Evolutionary conservation across 2,329 filamentous ascomycete species (phyloP), one percentile per base, ranked within the genome.

Genomic region (Alternaria panax): DNA sequence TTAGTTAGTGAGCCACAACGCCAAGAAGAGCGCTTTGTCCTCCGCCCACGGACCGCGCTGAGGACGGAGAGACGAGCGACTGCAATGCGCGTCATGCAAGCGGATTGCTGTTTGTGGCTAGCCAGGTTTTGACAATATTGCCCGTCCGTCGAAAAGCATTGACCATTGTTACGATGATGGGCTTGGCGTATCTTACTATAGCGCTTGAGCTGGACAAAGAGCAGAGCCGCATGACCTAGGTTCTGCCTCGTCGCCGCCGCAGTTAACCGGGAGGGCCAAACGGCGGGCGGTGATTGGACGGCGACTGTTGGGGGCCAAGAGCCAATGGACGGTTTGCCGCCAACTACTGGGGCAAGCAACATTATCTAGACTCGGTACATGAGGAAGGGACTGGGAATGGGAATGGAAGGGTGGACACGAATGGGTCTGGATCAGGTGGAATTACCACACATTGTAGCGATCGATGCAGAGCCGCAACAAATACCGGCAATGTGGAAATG

Each of bases 81-180:
- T 28, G 6, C 27, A 36, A n/a, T 51, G 47, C 32, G 47, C 47
- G 47, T 40, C 47, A 51, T 51, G 47, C 47, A 38, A 25, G 32
- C 34, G 47, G 34, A 25, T 32, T 51, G 34, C 47, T 51, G 32
- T 51, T 40, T 51, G n/a, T 24, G 16, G 47, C 14, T 14, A 27
- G 40, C 32, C 18, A 24, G 40, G 40, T 42, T 24, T 42, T 22
- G 40, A 22, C 40, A 42, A 20, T 22, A n/a, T n/a, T n/a, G n/a
- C n/a, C n/a, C n/a, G n/a, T n/a, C n/a, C 9, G 28, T 30, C 28
- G 9, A 30, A 30, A 30, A 30, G 28, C 28, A 30, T 30, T 30
- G 28, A 1, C 28, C 28, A 8, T 30, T 30, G 9, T 30, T 30
- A n/a, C n/a, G n/a, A n/a, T n/a, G n/a, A n/a, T n/a, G n/a, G n/a